Base-by-base conservation (phyloP, 345 rosid species). In the Euphorbia lathyris region DNA sequence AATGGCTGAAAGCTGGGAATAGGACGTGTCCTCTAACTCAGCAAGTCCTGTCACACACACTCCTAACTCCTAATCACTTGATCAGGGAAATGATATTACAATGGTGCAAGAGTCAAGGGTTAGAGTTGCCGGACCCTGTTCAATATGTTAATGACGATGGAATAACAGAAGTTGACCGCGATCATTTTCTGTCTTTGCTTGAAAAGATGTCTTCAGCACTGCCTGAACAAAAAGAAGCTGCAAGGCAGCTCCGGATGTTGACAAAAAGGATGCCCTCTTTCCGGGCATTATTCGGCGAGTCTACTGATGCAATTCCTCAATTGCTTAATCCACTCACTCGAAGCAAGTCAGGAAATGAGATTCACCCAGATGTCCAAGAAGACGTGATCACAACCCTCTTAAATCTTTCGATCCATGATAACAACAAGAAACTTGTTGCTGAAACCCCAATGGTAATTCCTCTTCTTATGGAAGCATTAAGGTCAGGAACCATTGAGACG, bases 381-480 rank as follows among this genome's bases (percentile, higher is more conserved):
- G 97, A 95, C 72, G 84, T 95, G 77, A 84, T 95, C 71, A 95
- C 99, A 2, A 90, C 97, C 1, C 78, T 95, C 20, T 66, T 95
- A 75, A 95, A 95, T 74, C 87, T 95, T 62, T 87, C 99, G 0
- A 95, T 95, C 78, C 96, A 90, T 34, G 99, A 95, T 81, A 86
- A 68, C 77, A 95, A 95, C 83, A 95, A 95, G 87, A 92, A 88
- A 77, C 86, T 88, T 0, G 97, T 91, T 17, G 90, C 93, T 3
- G 97, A 92, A 75, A 90, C 86, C 61, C 88, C 96, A 0, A 68
- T 71, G 26, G 98, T 85, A n/a, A 84, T 95, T 67, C 91, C 96
- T 51, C 76, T 87, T 64, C 88, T 95, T 25, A 81, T 88, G 58
- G 88, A 92, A 53, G 92, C 96, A 30, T 66, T 95, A 71, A 86